Conservation (phyloP, 345 rosid species). For the Kernera saxatilis region DNA sequence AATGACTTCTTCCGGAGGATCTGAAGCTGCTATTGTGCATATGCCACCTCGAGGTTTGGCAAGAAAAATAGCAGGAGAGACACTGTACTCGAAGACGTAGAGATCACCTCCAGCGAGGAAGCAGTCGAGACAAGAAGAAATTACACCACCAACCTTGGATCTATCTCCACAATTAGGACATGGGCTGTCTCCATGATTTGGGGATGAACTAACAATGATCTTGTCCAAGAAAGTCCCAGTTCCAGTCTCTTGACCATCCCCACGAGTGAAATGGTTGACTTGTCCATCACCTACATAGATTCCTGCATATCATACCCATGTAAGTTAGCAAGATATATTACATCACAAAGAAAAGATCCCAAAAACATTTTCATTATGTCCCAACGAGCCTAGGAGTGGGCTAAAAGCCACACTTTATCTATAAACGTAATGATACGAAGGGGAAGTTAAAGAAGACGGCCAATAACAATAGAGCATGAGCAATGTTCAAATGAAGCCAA, state of each 20-base stretch:
- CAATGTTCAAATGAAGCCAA: background rate
- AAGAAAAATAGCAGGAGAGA: slow-evolving; percentile 46
- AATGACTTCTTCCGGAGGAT: slow-evolving; percentile 54
- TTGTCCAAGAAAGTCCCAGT: slow-evolving; percentile 67
- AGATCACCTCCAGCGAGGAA: slow-evolving; percentile 65
- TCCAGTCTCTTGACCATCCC: slow-evolving; percentile 71
- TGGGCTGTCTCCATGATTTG: slow-evolving; percentile 35
- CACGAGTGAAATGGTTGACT: slow-evolving; percentile 85
- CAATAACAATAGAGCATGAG: background rate
- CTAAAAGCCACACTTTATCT: background rate
- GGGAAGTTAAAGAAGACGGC: background rate
- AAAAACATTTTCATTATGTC: background rate
- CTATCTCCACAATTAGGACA: slow-evolving; percentile 63
- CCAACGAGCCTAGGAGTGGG: background rate
- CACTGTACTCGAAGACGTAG: slow-evolving; percentile 58
- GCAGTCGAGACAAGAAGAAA: slow-evolving; percentile 68
- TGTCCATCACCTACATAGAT: slow-evolving; percentile 66
- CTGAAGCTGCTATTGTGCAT: slow-evolving; percentile 61
- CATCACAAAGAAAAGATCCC: background rate
- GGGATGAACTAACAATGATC: slow-evolving; percentile 51
- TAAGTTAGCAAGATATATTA: background rate
- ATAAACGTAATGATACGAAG: background rate
- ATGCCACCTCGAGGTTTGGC: slow-evolving; percentile 78
- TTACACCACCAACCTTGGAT: slow-evolving; percentile 49
- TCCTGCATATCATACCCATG: slow-evolving; percentile 36